Conservation (phyloP, 2,329 filamentous ascomycete species). For the Taxawa tesnikishii region DNA sequence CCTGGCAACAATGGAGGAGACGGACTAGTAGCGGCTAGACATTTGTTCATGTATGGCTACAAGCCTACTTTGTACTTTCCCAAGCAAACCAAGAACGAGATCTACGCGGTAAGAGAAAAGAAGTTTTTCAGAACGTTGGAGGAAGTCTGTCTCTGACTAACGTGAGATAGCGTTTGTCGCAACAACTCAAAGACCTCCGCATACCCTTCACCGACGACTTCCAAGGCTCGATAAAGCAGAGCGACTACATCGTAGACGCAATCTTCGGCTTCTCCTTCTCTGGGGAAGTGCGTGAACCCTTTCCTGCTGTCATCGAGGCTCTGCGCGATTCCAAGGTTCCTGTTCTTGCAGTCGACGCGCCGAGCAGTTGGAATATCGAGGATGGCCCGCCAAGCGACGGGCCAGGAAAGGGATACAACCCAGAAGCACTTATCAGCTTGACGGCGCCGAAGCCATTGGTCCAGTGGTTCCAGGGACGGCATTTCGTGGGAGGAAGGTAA, state of each 20-base stretch:
- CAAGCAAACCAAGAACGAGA: slow-evolving; percentile 78
- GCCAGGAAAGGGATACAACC: slow-evolving; percentile 68
- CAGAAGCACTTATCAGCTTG: slow-evolving; percentile 68
- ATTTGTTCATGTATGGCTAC: slow-evolving; percentile 87
- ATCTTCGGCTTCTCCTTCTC: slow-evolving; percentile 94
- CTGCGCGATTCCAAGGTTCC: slow-evolving; percentile 62
- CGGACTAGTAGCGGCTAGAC: slow-evolving; percentile 84
- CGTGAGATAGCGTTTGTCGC: slow-evolving; percentile 55
- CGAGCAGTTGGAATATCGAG: slow-evolving; percentile 91
- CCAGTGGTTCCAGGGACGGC: slow-evolving; percentile 69
- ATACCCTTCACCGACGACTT: slow-evolving; percentile 83
- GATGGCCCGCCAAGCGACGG: slow-evolving; percentile 66
- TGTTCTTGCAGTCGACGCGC: slow-evolving; percentile 82
- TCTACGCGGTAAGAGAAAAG: slow-evolving; percentile 56
- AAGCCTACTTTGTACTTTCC: slow-evolving; percentile 82
- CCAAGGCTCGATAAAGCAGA: slow-evolving; percentile 46
- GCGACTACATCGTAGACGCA: slow-evolving; percentile 79
- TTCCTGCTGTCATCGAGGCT: slow-evolving; percentile 65
- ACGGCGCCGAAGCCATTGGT: slow-evolving; percentile 89
- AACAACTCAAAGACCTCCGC: slow-evolving; percentile 70
- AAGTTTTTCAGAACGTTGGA: no score
- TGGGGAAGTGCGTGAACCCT: slow-evolving; percentile 85
- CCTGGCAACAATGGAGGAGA: slow-evolving; percentile 75
- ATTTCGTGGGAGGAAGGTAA: slow-evolving; percentile 81
- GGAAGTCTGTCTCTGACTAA: no score